Evolutionary conservation across 768 basidiomycete genomes (phyloP), one percentile per base, ranked within the genome.

Genomic region (Suillus americanus): DNA sequence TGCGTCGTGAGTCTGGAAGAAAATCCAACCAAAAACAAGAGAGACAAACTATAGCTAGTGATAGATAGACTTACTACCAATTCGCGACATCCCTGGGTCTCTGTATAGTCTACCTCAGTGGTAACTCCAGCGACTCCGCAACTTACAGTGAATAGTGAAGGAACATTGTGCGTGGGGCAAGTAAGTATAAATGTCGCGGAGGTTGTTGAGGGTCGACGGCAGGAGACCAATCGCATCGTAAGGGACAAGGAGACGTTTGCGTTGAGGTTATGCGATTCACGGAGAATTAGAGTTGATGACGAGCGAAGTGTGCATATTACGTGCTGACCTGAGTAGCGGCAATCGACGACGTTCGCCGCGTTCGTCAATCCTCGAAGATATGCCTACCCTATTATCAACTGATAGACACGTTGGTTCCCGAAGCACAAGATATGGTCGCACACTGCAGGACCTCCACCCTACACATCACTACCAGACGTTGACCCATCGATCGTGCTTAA

Each of bases 201-300:
- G 9, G 1, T 45, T 45, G 20, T 33, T 33, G 33, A 45, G 16
- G 0, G 90, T 92, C 3, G 89, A 89, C 0, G 94, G 94, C 4
- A 84, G 76, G 61, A 95, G 83, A 23, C 89, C 85, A 38, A 95
- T 82, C 38, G 95, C 78, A 71, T 96, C 92, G 76, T 93, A 96
- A 2, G 81, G 76, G 71, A 91, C 83, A 1, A 89, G 70, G 84
- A 74, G 1, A 84, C 75, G 71, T 90, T 92, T 20, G 86, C 84
- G 63, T 87, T 88, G 51, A 5, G 40, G 14, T 45, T 30, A 38
- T 6, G 23, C 12, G 33, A 59, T 61, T 50, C 45, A 50, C 38
- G 48, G 45, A 45, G 10, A 45, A 45, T 9, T 41, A 41, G 41
- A 18, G 16, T 18, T 41, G 2, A n/a, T 45, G 45, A 10, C 20